These are phyloP conservation scores for Acer yangbiense DNA, from an alignment of 345 rosid species.

Conservation along the genomic window DNA sequence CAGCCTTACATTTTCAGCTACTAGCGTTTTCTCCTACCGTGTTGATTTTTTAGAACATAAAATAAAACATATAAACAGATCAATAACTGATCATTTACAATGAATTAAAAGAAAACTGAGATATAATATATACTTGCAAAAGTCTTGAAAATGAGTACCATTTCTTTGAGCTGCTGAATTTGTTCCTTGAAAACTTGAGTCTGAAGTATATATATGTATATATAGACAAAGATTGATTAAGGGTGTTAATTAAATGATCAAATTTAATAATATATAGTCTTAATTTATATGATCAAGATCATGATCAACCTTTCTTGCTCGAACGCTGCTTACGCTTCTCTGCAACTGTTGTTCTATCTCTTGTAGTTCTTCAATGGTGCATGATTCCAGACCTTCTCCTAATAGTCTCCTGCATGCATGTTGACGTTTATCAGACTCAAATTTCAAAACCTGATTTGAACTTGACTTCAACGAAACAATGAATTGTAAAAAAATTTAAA, in stretches of 20 bases:
- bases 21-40: conserved; percentile 55
- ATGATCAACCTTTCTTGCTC: conserved; percentile 58
- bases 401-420: conserved; percentile 44
- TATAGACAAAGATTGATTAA: not conserved
- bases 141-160: conserved; percentile 41
- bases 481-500: not conserved
- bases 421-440: not conserved
- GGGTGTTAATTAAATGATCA: conserved; percentile 4
- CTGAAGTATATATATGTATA: conserved; percentile 34
- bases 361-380: conserved; percentile 60
- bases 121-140: not conserved
- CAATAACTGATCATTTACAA: not conserved
- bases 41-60: conserved; percentile 11
- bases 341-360: conserved; percentile 64
- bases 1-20: conserved; percentile 61
- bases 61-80: not conserved
- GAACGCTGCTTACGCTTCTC: conserved; percentile 50
- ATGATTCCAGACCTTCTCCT: conserved; percentile 55
- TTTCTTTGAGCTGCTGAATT: conserved; percentile 61
- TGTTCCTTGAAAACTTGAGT: conserved; percentile 70
- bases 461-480: not conserved
- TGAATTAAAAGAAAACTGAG: not conserved
- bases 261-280: not conserved
- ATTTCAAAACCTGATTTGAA: not conserved
- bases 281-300: conserved; percentile 7